phyloP scores from a whole-genome alignment of 805 yeast species.

The Pichia scutulata region DNA sequence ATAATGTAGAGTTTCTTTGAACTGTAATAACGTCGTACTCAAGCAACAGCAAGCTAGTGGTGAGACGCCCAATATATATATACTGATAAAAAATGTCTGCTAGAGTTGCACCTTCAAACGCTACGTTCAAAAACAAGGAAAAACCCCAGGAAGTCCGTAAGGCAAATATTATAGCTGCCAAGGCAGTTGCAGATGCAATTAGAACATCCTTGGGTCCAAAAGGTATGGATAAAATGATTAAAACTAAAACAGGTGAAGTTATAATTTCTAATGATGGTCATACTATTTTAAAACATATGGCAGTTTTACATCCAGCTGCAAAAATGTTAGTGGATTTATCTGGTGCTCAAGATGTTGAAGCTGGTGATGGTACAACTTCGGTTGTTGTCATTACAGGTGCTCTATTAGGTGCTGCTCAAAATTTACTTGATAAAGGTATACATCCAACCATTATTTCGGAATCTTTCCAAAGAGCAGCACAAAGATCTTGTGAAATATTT shows the following conservation, averaged over 20 bases:
- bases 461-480: slow-evolving; percentile 83
- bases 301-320: slow-evolving; percentile 97
- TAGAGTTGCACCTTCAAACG: slow-evolving; percentile 36
- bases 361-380: slow-evolving; percentile 99
- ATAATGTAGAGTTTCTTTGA: not conserved
- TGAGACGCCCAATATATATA: not conserved
- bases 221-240: slow-evolving; percentile 99
- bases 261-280: slow-evolving; percentile 98
- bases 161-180: slow-evolving; percentile 83
- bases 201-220: slow-evolving; percentile 96
- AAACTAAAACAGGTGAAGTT: slow-evolving; percentile 85
- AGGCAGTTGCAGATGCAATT: slow-evolving; percentile 93
- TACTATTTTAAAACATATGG: slow-evolving; percentile 94
- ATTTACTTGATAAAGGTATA: slow-evolving; percentile 78
- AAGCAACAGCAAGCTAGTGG: not conserved
- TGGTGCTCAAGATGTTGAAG: slow-evolving; percentile 97
- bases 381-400: slow-evolving; percentile 96
- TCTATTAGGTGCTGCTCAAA: slow-evolving; percentile 89
- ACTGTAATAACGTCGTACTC: not conserved
- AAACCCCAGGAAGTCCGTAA: slow-evolving; percentile 92
- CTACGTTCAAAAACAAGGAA: slow-evolving; percentile 86
- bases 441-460: slow-evolving; percentile 96
- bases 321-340: slow-evolving; percentile 93
- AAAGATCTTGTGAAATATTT: slow-evolving; percentile 71
- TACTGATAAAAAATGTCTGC: slow-evolving; percentile 6